Percentiles rank a stretch among this genome's conserved stretches.
Conservation (phyloP, 192 early-diverging fungal species). For the Neocallimastix lanati region DNA sequence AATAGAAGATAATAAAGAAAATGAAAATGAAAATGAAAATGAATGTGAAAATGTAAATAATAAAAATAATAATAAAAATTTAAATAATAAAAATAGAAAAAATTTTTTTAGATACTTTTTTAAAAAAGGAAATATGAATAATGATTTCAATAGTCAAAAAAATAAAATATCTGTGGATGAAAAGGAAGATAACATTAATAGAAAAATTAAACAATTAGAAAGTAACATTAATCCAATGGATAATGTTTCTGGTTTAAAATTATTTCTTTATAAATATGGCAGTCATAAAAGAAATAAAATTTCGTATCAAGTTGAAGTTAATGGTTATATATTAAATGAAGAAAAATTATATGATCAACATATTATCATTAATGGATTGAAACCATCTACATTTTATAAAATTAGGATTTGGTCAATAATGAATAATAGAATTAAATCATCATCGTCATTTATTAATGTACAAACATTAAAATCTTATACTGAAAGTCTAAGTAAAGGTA, state of each 20-base stretch:
- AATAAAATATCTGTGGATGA: background rate
- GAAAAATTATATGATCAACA: background rate
- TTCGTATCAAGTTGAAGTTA: background rate
- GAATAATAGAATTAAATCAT: background rate
- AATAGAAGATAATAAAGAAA: background rate
- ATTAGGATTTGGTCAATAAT: background rate
- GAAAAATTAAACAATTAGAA: background rate
- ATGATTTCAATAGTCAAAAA: background rate
- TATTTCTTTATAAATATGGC: background rate
- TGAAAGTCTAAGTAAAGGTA: background rate
- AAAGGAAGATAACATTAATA: background rate
- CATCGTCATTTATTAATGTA: background rate
- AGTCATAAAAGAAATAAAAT: background rate
- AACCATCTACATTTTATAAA: background rate
- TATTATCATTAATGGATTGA: background rate
- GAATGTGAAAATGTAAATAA: too few relatives aligned
- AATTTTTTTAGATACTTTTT: background rate
- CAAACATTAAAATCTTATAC: background rate
- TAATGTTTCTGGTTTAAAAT: background rate
- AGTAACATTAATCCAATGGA: background rate
- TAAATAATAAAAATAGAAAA: background rate
- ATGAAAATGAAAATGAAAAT: too few relatives aligned
- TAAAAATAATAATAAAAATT: too few relatives aligned
- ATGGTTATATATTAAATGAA: background rate
- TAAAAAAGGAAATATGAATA: background rate